A percentile compares a stretch with the other conserved stretches of the same genome.
phyloP scores from a whole-genome alignment of 176 grass and related monocot genomes.

The Rhynchospora tenuis region DNA sequence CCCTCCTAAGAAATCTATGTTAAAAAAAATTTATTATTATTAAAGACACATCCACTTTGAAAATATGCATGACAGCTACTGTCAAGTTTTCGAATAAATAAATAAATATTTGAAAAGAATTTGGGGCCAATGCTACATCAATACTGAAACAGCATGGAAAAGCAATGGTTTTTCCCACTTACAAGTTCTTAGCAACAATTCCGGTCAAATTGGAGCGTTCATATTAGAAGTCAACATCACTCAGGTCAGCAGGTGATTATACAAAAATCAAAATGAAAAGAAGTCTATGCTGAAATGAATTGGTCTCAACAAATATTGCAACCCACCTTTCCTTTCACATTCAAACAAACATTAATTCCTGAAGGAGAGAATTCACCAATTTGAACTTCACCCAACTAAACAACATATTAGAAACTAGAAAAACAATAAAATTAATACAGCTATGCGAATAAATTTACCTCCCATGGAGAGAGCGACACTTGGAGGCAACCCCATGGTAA shows the following conservation, averaged over 20 bases:
- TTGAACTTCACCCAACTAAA: background rate
- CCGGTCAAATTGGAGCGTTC: background rate
- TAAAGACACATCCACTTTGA: background rate
- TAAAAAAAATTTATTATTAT: background rate
- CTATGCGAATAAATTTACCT: slow-evolving; percentile 38
- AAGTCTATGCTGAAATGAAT: background rate
- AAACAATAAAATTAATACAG: background rate
- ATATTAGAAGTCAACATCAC: background rate
- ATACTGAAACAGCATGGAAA: background rate
- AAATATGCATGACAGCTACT: too few relatives aligned
- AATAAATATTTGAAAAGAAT: background rate
- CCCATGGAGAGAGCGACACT: slow-evolving; percentile 68
- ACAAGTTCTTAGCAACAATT: background rate
- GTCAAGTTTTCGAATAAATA: too few relatives aligned
- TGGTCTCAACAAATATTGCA: background rate
- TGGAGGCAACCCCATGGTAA: slow-evolving; percentile 74
- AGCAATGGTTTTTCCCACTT: background rate
- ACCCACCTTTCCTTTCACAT: background rate
- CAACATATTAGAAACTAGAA: background rate
- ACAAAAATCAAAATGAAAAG: background rate
- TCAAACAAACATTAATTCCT: background rate
- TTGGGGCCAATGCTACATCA: background rate
- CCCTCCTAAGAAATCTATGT: background rate
- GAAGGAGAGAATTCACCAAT: background rate
- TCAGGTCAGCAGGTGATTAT: background rate